Evolutionary conservation across 306 rosid species (phyloP).

Genomic region (Cicer cuneatum): DNA sequence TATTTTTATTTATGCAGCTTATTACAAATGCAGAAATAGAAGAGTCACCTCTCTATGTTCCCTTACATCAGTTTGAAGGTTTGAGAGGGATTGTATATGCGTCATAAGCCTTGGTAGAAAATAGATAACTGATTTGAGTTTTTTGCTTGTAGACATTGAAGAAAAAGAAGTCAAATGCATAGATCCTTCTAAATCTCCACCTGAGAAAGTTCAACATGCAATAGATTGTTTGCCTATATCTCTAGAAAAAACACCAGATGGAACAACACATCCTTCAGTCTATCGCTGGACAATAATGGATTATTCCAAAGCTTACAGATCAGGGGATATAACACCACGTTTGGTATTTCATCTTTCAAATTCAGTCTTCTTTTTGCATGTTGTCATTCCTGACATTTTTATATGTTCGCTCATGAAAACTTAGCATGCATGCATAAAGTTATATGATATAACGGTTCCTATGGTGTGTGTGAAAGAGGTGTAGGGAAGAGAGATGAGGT

Average conservation of each 20-base stretch:
- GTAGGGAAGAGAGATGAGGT: neutral
- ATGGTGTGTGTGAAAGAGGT: neutral
- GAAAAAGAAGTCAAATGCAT: slow-evolving; percentile 65
- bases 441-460: slow-evolving; percentile 5
- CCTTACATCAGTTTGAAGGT: slow-evolving; percentile 80
- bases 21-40: slow-evolving; percentile 70
- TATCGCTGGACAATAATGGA: slow-evolving; percentile 77
- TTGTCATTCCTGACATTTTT: no score
- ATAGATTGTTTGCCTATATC: slow-evolving; percentile 60
- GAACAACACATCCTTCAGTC: slow-evolving; percentile 44
- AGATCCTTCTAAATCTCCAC: slow-evolving; percentile 60
- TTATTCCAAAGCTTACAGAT: slow-evolving; percentile 73
- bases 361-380: slow-evolving; percentile 5
- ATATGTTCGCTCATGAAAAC: slow-evolving; percentile 18
- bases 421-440: slow-evolving; percentile 29
- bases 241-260: slow-evolving; percentile 37
- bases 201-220: slow-evolving; percentile 68
- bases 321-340: slow-evolving; percentile 68
- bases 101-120: neutral
- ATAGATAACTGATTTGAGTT: slow-evolving; percentile 24
- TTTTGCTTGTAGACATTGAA: slow-evolving; percentile 52
- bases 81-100: slow-evolving; percentile 19
- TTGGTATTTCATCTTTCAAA: slow-evolving; percentile 52
- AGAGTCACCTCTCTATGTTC: slow-evolving; percentile 74
- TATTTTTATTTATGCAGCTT: slow-evolving; percentile 61